Base-by-base conservation (phyloP, 2,329 filamentous ascomycete genomes). In the Calonectria montana region DNA sequence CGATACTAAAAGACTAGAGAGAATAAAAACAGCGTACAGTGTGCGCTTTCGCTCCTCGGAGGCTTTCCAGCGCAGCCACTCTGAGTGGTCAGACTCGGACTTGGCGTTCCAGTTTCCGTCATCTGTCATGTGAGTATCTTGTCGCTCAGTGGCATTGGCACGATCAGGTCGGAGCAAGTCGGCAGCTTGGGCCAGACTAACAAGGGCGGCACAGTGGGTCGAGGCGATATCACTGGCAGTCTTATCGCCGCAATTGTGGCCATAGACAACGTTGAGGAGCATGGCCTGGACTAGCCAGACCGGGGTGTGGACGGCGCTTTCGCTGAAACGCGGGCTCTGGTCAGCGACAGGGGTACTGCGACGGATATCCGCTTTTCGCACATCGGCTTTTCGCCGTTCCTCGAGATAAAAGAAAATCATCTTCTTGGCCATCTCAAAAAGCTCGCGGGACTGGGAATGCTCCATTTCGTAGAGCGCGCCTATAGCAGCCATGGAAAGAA, bases 271-370 rank as follows among this genome's bases (percentile, higher is more conserved):
- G 81, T 98, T 98, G 63, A 99, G 88, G 10, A 98, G 87, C 96
- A 98, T 98, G 0, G 96, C 95, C 83, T 98, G 97, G 18, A 98
- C 95, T 29, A 99, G 88, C 96, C 96, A 98, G 47, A 98, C 88
- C 0, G 96, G 96, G 2, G 96, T 96, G 76, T 94, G 91, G 45
- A 91, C 89, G 18, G 91, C 88, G 62, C 88, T 88, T 70, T 94
- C 93, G 67, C 87, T 84, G 21, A 83, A 81, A 53, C 88, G 85
- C 15, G 87, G 84, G 50, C 81, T 83, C 41, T 87, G 83, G 72
- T 90, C 88, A 65, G 84, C 82, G 68, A 86, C 80, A 21, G 87
- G 83, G 12, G 86, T 84, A 79, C 87, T 87, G 71, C 89, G 87
- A 64, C 89, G 87, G 74, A 89, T 87, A 78, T 91, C 89, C 59